Evolutionary conservation across 306 rosid genomes (phyloP), one percentile per base, ranked within the genome.

Genomic region (Corylus avellana): DNA sequence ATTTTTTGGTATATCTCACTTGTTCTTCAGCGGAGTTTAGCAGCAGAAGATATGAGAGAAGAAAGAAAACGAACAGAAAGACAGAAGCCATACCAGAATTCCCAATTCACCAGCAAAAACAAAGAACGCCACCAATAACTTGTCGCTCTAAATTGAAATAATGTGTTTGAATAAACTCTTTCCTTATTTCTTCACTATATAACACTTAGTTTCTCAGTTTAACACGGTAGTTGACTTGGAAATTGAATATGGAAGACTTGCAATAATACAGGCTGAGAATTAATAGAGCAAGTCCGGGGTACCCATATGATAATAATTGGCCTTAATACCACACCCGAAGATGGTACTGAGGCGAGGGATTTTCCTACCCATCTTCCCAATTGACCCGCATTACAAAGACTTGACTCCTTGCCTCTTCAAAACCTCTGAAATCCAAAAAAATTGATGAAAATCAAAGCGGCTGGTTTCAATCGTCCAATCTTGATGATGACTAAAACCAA

Each of bases 381-480:
- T 72, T 64, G 84, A 75, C 75, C 53, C 56, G 63, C 72, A 63
- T 27, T 35, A 55, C 29, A 69, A 61, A 47, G 86, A 79, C 89
- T 61, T 47, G 67, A 78, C 75, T 27, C 42, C 17, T 72, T 67
- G 76, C 74, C 75, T 54, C 35, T 55, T 82, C 78, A 77, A 80
- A 81, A 18, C 47, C 63, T 39, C 7, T 12, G 2, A 4, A 3
- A 7, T 17, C 14, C 12, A 72, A 29, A 32, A 27, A 27, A 17
- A 0, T 46, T 16, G 4, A 12, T 47, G 14, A 17, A 12, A 35
- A 37, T 29, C 35, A 4, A 49, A 9, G 55, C 59, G 22, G 5
- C 25, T 44, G 51, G 53, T 44, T 32, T 4, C 42, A 47, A 56
- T 55, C 76, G 29, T 53, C 4, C 25, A 44, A 16, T 27, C 70